These are phyloP conservation scores for Magnaporthales sp. DNA, from an alignment of 2,329 filamentous ascomycete genomes.

Conservation along the genomic window DNA sequence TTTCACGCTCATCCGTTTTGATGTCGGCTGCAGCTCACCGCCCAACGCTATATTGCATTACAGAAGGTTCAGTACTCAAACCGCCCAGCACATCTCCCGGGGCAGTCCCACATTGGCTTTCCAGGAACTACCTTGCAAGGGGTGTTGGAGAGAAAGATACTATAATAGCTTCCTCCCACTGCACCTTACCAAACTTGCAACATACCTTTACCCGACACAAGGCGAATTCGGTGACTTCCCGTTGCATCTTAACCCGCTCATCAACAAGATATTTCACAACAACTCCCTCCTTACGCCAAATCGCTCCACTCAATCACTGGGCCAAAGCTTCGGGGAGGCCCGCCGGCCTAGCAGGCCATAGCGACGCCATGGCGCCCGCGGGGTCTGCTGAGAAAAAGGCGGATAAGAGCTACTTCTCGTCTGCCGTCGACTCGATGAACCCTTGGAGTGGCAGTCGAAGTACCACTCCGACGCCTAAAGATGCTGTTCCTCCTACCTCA, in stretches of 20 bases:
- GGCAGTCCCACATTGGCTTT: neutral
- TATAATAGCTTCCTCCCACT: neutral
- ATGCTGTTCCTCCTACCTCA: slow-evolving; percentile 10
- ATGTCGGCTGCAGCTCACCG: neutral
- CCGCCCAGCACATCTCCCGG: neutral
- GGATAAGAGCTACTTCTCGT: slow-evolving; percentile 52
- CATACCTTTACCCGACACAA: neutral
- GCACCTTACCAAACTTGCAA: neutral
- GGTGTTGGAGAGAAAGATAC: neutral
- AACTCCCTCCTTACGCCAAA: neutral
- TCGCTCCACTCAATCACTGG: neutral
- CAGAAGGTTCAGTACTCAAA: neutral
- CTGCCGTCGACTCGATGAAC: slow-evolving; percentile 53
- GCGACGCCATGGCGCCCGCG: slow-evolving; percentile 3
- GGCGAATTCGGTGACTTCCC: neutral
- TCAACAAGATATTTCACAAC: neutral
- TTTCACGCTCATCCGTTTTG: neutral
- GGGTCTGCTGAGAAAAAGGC: slow-evolving; percentile 33
- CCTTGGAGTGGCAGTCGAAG: slow-evolving; percentile 46
- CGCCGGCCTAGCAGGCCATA: neutral
- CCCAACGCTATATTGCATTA: neutral
- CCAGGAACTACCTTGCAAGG: neutral
- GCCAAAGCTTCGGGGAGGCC: neutral
- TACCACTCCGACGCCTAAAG: slow-evolving; percentile 36
- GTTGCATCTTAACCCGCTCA: neutral